phyloP scores from a whole-genome alignment of 2,329 filamentous ascomycete species.

The Diaporthe ampelina region DNA sequence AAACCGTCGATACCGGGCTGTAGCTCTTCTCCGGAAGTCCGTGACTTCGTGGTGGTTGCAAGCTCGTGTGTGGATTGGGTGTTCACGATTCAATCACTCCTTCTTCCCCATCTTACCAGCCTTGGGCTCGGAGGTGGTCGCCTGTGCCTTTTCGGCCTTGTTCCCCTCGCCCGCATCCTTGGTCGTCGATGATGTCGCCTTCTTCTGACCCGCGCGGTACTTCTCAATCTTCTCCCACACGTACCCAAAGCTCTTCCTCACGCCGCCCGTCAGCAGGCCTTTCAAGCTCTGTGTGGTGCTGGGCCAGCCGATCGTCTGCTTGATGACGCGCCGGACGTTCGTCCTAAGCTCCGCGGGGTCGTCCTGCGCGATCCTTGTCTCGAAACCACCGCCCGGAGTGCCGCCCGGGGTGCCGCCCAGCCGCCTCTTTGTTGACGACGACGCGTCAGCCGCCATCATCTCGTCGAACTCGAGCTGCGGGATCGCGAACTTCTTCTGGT shows the following conservation, averaged over 20 bases:
- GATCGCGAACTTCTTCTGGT: slow-evolving; percentile 90
- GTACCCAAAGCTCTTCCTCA: slow-evolving; percentile 79
- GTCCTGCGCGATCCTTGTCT: slow-evolving; percentile 83
- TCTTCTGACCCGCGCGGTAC: slow-evolving; percentile 62
- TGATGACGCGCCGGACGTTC: slow-evolving; percentile 82
- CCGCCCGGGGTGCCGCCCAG: neutral
- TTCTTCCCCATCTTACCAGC: slow-evolving; percentile 29
- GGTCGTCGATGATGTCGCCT: slow-evolving; percentile 27
- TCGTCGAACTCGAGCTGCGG: slow-evolving; percentile 85
- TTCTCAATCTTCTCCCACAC: slow-evolving; percentile 84
- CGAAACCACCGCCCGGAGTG: slow-evolving; percentile 80
- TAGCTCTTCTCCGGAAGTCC: neutral
- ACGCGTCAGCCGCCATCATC: slow-evolving; percentile 85
- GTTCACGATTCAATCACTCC: slow-evolving; percentile 14
- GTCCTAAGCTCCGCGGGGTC: slow-evolving; percentile 75
- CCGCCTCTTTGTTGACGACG: slow-evolving; percentile 55
- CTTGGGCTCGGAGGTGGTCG: slow-evolving; percentile 16
- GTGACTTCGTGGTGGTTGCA: neutral
- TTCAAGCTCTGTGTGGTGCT: slow-evolving; percentile 91
- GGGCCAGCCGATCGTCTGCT: slow-evolving; percentile 92
- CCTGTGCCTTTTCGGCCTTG: neutral
- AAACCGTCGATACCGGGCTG: neutral
- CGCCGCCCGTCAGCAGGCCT: slow-evolving; percentile 83
- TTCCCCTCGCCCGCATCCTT: slow-evolving; percentile 15
- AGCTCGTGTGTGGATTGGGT: neutral